A percentile compares a stretch with the other conserved stretches of the same genome.
These are phyloP conservation scores for Pulveroboletus frians DNA, from an alignment of 768 basidiomycete species.

Conservation along the genomic window DNA sequence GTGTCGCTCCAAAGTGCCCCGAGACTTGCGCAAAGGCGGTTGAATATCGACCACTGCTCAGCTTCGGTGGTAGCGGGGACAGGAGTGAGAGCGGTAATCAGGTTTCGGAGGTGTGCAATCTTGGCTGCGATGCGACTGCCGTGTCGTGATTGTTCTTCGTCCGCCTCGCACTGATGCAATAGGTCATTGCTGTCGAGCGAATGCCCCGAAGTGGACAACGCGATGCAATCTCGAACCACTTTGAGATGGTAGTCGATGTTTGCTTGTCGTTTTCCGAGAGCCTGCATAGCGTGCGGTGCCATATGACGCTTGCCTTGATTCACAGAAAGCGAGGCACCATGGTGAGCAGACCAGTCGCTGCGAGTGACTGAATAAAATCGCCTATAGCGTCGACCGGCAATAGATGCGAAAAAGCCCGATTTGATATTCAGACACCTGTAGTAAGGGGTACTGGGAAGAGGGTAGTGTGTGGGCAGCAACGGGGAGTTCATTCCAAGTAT, in stretches of 20 bases:
- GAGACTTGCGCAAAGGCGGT: conserved; percentile 16
- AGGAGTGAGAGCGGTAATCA: conserved; percentile 17
- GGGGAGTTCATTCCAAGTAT: too few species aligned
- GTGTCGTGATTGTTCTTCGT: conserved; percentile 4
- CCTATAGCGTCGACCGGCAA: too few species aligned
- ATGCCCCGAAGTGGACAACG: background rate
- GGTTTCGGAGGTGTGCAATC: conserved; percentile 12
- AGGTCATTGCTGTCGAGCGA: background rate
- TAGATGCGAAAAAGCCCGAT: too few species aligned
- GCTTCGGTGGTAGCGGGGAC: conserved; percentile 20
- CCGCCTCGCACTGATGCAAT: background rate
- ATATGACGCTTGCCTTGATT: too few species aligned
- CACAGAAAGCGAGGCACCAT: too few species aligned
- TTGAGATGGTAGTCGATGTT: conserved; percentile 20
- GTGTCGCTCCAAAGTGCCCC: conserved; percentile 18
- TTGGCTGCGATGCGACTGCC: conserved; percentile 14
- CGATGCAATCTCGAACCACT: conserved; percentile 13
- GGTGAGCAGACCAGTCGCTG: too few species aligned
- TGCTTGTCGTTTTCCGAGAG: conserved; percentile 12
- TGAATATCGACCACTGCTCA: conserved; percentile 6
- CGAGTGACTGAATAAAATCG: too few species aligned
- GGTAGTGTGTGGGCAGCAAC: too few species aligned
- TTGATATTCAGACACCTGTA: too few species aligned
- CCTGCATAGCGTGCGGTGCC: conserved; percentile 1
- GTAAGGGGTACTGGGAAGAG: too few species aligned